phyloP scores from a whole-genome alignment of 192 early-diverging fungal species.

The Coemansia sp. region DNA sequence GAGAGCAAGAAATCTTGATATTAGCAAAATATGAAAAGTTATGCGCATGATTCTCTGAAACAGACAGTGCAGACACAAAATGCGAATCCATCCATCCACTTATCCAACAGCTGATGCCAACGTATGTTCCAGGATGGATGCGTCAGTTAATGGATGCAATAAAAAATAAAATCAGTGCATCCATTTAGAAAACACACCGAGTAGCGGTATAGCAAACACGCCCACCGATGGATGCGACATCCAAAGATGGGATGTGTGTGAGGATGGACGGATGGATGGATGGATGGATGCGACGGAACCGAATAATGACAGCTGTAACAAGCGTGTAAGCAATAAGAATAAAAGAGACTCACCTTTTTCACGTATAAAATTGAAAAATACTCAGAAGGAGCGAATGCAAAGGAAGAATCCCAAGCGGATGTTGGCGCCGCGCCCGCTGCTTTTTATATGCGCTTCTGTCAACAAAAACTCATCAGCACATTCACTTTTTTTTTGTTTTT shows the following conservation, averaged over 20 bases:
- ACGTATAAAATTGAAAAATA: slow-evolving; percentile 20
- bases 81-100: slow-evolving; percentile 4
- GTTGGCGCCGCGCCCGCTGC: not conserved
- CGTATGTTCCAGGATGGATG: slow-evolving; percentile 1
- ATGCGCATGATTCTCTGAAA: too few relatives aligned
- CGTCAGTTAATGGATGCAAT: not conserved
- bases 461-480: not conserved
- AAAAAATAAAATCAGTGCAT: not conserved
- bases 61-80: not conserved
- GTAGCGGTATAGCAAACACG: too few relatives aligned
- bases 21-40: too few relatives aligned
- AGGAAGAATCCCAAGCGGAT: slow-evolving; percentile 5
- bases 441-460: slow-evolving; percentile 22
- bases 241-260: too few relatives aligned
- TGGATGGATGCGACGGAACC: slow-evolving; percentile 10
- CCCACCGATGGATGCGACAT: slow-evolving; percentile 7
- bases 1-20: not conserved
- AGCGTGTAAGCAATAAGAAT: slow-evolving; percentile 13
- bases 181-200: not conserved
- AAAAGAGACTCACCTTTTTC: slow-evolving; percentile 34
- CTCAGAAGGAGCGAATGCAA: slow-evolving; percentile 49
- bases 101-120: too few relatives aligned
- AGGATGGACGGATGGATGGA: too few relatives aligned
- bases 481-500: not conserved
- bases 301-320: too few relatives aligned